phyloP scores from a whole-genome alignment of 129 eudicot genomes.

The Logfia minima region DNA sequence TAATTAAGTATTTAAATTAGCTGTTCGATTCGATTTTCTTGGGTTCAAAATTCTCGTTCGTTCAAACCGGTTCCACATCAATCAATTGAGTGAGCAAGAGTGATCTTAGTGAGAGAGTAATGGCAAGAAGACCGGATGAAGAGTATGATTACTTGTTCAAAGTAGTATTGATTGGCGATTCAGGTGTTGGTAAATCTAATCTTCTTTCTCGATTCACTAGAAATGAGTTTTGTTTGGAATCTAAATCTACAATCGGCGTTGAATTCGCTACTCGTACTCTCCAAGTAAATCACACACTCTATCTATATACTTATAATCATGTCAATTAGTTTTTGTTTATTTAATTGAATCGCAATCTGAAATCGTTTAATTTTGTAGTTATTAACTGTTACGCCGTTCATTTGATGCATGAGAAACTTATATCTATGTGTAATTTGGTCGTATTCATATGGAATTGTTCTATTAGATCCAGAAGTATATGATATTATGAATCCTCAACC shows the following conservation, averaged over 20 bases:
- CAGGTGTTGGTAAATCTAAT: slow-evolving; percentile 86
- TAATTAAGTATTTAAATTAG: not conserved
- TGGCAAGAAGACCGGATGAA: slow-evolving; percentile 89
- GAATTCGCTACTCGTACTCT: slow-evolving; percentile 97
- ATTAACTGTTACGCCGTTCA: not conserved
- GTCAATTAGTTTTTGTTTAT: not conserved
- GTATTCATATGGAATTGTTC: not conserved
- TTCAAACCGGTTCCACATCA: slow-evolving; percentile 18
- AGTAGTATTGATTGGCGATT: slow-evolving; percentile 83
- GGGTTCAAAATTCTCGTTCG: slow-evolving; percentile 3
- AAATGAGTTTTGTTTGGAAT: slow-evolving; percentile 84
- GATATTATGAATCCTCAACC: not conserved
- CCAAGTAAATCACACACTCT: slow-evolving; percentile 44
- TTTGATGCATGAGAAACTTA: slow-evolving; percentile 6
- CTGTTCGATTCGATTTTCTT: slow-evolving; percentile 13
- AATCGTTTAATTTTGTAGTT: not conserved
- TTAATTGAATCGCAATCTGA: slow-evolving; percentile 7
- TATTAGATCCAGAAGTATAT: slow-evolving; percentile 20
- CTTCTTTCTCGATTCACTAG: slow-evolving; percentile 84
- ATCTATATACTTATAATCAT: not conserved
- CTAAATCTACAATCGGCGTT: slow-evolving; percentile 95
- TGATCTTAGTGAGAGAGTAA: slow-evolving; percentile 31
- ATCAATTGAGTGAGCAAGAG: slow-evolving; percentile 14
- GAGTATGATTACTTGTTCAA: slow-evolving; percentile 93
- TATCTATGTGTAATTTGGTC: not conserved